A percentile compares a stretch with the other conserved stretches of the same genome.
These are phyloP conservation scores for Inga oerstediana DNA, from an alignment of 306 rosid genomes.

Conservation along the genomic window DNA sequence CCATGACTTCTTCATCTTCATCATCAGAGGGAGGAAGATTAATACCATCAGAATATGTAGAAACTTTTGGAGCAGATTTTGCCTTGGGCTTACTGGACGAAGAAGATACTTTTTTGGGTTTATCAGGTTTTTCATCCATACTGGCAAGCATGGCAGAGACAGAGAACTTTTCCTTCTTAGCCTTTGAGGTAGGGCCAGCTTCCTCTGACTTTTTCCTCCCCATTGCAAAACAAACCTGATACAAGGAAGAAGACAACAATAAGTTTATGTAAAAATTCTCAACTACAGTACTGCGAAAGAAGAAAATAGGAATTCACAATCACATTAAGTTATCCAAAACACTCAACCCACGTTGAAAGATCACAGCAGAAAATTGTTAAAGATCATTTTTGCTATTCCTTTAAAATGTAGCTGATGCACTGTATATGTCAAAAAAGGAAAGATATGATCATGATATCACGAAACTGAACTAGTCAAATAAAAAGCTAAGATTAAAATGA, in stretches of 20 bases:
- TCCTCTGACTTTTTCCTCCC: slow-evolving; percentile 35
- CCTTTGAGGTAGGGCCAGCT: slow-evolving; percentile 22
- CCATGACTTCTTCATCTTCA: slow-evolving; percentile 41
- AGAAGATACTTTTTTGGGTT: slow-evolving; percentile 40
- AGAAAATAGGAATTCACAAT: background rate
- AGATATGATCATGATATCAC: background rate
- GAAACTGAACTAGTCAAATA: background rate
- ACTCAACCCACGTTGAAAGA: background rate
- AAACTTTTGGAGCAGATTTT: slow-evolving; percentile 45
- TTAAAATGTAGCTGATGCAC: background rate
- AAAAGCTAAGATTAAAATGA: background rate
- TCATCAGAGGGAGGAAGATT: slow-evolving; percentile 70
- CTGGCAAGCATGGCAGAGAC: slow-evolving; percentile 34
- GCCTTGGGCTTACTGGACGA: slow-evolving; percentile 43
- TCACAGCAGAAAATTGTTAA: background rate
- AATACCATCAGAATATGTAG: slow-evolving; percentile 43
- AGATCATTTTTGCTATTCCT: background rate
- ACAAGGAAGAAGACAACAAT: background rate
- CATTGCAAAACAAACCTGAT: slow-evolving; percentile 11
- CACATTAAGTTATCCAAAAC: background rate
- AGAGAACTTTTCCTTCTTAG: slow-evolving; percentile 29
- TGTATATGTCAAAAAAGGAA: background rate
- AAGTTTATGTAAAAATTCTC: background rate
- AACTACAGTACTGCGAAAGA: background rate
- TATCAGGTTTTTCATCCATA: slow-evolving; percentile 37